phyloP scores from a whole-genome alignment of 208 protist species.

The Angomonas deanei region DNA sequence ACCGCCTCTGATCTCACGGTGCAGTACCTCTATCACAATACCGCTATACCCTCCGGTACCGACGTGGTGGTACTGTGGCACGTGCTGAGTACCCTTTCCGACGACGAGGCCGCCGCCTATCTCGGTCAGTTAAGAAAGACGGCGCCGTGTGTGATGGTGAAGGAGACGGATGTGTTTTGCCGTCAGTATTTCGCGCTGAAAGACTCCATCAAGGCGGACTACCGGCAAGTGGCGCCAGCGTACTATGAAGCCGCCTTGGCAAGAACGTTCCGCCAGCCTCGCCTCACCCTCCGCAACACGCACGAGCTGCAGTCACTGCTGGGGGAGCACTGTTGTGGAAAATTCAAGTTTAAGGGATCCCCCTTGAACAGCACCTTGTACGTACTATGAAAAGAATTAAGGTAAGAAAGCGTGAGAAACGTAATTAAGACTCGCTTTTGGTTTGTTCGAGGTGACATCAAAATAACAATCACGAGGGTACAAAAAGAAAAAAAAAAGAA shows the following conservation, averaged over 20 bases:
- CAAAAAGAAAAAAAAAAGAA: no score
- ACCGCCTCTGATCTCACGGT: not conserved
- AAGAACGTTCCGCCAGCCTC: conserved; percentile 23
- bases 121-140: conserved; percentile 8
- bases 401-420: not conserved
- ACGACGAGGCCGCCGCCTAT: conserved; percentile 19
- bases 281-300: conserved; percentile 37
- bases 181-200: conserved; percentile 56
- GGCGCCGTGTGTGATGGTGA: conserved; percentile 41
- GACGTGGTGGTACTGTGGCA: conserved; percentile 82
- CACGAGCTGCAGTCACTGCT: conserved; percentile 27
- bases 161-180: conserved; percentile 63
- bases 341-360: conserved; percentile 67
- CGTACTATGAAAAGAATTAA: conserved; percentile 7
- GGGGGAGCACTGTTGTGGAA: conserved; percentile 19
- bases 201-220: conserved; percentile 21
- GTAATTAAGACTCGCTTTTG: no score
- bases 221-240: conserved; percentile 28
- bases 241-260: conserved; percentile 50
- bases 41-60: not conserved
- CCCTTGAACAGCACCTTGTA: conserved; percentile 67
- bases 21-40: not conserved
- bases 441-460: no score
- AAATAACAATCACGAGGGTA: no score
- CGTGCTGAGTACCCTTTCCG: conserved; percentile 30